phyloP scores from a whole-genome alignment of 768 basidiomycete genomes.

The Termitomyces sp. region DNA sequence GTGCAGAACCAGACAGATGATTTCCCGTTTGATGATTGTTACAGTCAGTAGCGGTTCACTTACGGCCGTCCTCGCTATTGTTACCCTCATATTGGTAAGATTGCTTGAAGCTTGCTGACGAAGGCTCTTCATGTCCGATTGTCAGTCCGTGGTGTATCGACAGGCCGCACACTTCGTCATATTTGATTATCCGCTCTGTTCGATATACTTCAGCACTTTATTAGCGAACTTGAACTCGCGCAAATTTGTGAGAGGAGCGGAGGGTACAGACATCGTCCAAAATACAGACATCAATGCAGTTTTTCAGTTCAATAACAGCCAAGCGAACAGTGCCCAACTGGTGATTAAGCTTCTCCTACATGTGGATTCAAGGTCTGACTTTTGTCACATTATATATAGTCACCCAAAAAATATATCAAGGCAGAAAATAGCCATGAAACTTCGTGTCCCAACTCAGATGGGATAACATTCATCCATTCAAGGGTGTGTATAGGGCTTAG shows the following conservation, averaged over 20 bases:
- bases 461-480: too few relatives aligned
- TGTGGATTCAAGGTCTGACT: background rate
- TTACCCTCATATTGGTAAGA: background rate
- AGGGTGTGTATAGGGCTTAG: too few relatives aligned
- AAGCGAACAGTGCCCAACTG: background rate
- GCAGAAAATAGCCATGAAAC: too few relatives aligned
- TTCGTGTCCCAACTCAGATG: too few relatives aligned
- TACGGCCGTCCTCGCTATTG: background rate
- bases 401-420: background rate
- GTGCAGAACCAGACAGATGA: too few relatives aligned
- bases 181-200: background rate
- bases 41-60: background rate
- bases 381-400: background rate
- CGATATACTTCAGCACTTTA: slow-evolving; percentile 1
- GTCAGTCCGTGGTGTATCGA: too few relatives aligned
- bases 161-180: too few relatives aligned
- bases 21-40: background rate
- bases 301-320: background rate
- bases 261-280: background rate
- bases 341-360: background rate
- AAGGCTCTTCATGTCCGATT: background rate
- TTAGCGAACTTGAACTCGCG: slow-evolving; percentile 1
- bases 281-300: background rate
- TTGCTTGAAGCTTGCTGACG: background rate
- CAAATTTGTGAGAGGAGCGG: background rate